Evolutionary conservation across 2,329 filamentous ascomycete genomes (phyloP), one percentile per base, ranked within the genome.

Genomic region (Anthostomella pinea): DNA sequence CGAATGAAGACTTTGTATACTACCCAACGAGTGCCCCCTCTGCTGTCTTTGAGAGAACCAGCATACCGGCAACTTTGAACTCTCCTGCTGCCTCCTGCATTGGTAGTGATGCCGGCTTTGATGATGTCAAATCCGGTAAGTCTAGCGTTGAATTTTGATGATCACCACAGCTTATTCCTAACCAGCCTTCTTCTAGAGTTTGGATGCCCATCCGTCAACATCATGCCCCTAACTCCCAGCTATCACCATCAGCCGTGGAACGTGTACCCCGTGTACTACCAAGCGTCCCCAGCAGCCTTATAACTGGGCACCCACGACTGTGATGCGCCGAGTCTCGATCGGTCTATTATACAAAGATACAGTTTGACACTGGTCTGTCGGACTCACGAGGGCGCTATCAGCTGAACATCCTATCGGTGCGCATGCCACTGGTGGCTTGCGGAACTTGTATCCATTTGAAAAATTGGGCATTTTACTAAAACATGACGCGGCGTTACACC

Each of bases 1-100:
- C 62, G 33, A 62, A 64, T 31, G 70, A 74, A 32, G 72, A 76
- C 32, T 73, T 71, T 52, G 63, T 58, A 40, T 75, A 73, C 52
- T 70, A 73, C 41, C 68, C 71, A 7, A 70, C 69, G 16, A 73
- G 70, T 45, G 65, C 70, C 14, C 70, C 71, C 11, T 53, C 66
- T 14, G 59, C 63, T 26, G 66, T 74, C 54, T 56, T 72, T 29
- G 63, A 64, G 33, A 47, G 51, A 22, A 44, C 52, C 4, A 56
- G 51, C 33, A 38, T 61, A 15, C 49, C 57, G 2, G 49, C 54
- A 5, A 41, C 44, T 27, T 46, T 58, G 44, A 51, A 52, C 47
- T 58, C 62, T 24, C 57, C 57, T 24, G 52, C 59, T 19, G 50
- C 55, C 43, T 52, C 57, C 9, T 53, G 51, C 27, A 45, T 54